Evolutionary conservation across 1,284 basidiomycete genomes (phyloP).

Genomic region (Cerrena zonata): DNA sequence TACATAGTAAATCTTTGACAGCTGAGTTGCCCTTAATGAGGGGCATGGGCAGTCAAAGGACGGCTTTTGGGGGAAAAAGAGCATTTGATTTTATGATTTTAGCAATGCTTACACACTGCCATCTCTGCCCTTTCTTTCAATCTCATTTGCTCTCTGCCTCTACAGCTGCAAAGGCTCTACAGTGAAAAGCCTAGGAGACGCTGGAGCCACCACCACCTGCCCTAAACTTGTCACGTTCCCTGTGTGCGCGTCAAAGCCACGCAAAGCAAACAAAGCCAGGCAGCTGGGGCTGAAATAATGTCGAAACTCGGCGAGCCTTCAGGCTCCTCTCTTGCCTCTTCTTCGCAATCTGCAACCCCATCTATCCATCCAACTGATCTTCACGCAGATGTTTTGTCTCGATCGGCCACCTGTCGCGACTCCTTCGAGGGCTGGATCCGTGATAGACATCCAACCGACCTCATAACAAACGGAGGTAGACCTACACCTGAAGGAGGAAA

Average conservation of each 20-base stretch:
- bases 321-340: slow-evolving; percentile 33
- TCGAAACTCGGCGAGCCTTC: slow-evolving; percentile 39
- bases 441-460: slow-evolving; percentile 3
- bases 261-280: slow-evolving; percentile 40
- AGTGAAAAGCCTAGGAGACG: too few species aligned
- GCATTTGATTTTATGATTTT: too few species aligned
- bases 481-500: slow-evolving; percentile 2
- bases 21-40: too few species aligned
- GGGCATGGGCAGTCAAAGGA: too few species aligned
- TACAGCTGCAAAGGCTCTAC: too few species aligned
- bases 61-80: too few species aligned
- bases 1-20: too few species aligned
- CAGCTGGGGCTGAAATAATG: slow-evolving; percentile 43
- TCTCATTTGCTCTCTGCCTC: too few species aligned
- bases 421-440: slow-evolving; percentile 5
- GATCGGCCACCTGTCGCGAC: not conserved
- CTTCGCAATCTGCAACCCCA: slow-evolving; percentile 11
- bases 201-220: slow-evolving; percentile 26
- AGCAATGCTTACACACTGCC: too few species aligned
- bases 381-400: slow-evolving; percentile 4
- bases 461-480: too few species aligned
- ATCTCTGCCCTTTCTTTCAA: too few species aligned
- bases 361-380: slow-evolving; percentile 6
- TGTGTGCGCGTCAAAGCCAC: slow-evolving; percentile 40
- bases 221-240: slow-evolving; percentile 44